phyloP scores from a whole-genome alignment of 2,329 filamentous ascomycete genomes.

The Fusarium protoensiforme region DNA sequence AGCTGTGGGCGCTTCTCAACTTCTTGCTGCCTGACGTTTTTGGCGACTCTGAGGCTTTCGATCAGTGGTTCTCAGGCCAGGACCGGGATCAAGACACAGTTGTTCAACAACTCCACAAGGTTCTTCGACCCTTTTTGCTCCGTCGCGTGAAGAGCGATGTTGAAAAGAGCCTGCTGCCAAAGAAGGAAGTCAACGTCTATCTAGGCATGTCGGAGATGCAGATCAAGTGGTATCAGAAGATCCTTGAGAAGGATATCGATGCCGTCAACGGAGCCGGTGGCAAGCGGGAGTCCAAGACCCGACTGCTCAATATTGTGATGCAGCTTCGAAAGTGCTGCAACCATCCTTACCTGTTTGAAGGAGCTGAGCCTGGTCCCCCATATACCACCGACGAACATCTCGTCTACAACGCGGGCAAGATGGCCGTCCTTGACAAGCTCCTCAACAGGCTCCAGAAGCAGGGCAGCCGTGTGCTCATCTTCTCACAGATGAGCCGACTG shows the following conservation, averaged over 20 bases:
- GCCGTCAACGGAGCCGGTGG: conserved; percentile 96
- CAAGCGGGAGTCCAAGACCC: conserved; percentile 97
- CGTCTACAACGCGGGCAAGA: conserved; percentile 93
- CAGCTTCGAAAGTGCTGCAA: conserved; percentile 99
- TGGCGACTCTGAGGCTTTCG: conserved; percentile 94
- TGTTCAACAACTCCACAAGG: conserved; percentile 93
- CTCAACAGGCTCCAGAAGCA: conserved; percentile 84
- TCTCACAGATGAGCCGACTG: conserved; percentile 98
- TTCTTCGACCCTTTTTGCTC: conserved; percentile 91
- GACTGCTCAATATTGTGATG: conserved; percentile 98
- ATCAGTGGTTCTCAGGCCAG: conserved; percentile 96
- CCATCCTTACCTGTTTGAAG: conserved; percentile 97
- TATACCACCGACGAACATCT: conserved; percentile 99
- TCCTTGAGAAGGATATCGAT: conserved; percentile 98
- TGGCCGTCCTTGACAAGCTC: conserved; percentile 95
- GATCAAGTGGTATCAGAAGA: conserved; percentile 99
- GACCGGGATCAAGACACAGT: conserved; percentile 93
- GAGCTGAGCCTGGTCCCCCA: conserved; percentile 94
- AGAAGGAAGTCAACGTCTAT: conserved; percentile 97
- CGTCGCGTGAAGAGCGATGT: conserved; percentile 98
- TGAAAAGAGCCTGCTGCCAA: conserved; percentile 95
- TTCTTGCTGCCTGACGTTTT: conserved; percentile 99
- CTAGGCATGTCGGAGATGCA: conserved; percentile 99
- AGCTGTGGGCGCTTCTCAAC: conserved; percentile 96
- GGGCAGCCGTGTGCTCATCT: conserved; percentile 96